These are phyloP conservation scores for Limonium bicolor DNA, from an alignment of 148 eudicot species.

Conservation along the genomic window DNA sequence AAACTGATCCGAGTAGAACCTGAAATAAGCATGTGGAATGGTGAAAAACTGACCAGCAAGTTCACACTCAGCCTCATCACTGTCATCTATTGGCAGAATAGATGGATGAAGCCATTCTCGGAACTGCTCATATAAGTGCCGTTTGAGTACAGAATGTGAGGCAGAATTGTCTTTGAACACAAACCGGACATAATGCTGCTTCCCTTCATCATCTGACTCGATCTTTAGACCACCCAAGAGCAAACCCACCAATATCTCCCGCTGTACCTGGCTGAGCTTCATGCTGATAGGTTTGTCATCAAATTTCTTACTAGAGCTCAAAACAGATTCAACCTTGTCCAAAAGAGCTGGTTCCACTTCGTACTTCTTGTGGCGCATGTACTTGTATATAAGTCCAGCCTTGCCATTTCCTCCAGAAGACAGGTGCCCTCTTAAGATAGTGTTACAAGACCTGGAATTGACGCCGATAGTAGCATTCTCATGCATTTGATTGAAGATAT, in stretches of 20 bases:
- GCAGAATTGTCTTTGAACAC: constrained; percentile 38
- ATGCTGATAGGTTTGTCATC: constrained; percentile 22
- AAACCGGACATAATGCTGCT: constrained; percentile 30
- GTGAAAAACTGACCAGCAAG: constrained; percentile 41
- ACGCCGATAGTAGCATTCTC: constrained; percentile 49
- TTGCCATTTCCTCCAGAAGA: constrained; percentile 29
- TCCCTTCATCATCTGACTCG: constrained; percentile 28
- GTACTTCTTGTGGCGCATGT: constrained; percentile 64
- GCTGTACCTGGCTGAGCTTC: constrained; percentile 66
- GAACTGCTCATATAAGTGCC: constrained; percentile 45
- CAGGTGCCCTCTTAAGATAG: constrained; percentile 54
- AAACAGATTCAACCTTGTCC: constrained; percentile 38
- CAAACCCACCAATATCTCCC: constrained; percentile 80
- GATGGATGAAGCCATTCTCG: constrained; percentile 67
- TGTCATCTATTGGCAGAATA: constrained; percentile 13
- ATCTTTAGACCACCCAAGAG: constrained; percentile 64
- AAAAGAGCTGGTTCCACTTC: constrained; percentile 39
- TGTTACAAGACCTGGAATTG: constrained; percentile 41
- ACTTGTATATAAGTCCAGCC: constrained; percentile 44
- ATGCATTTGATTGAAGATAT: constrained; percentile 61
- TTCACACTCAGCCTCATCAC: constrained; percentile 12
- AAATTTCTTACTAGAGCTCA: constrained; percentile 26
- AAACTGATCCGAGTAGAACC: constrained; percentile 75
- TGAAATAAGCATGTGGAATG: constrained; percentile 50
- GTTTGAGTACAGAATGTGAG: constrained; percentile 42